A percentile compares a stretch with the other conserved stretches of the same genome.
Conservation (phyloP, 306 rosid genomes). For the Luffa aegyptiaca region DNA sequence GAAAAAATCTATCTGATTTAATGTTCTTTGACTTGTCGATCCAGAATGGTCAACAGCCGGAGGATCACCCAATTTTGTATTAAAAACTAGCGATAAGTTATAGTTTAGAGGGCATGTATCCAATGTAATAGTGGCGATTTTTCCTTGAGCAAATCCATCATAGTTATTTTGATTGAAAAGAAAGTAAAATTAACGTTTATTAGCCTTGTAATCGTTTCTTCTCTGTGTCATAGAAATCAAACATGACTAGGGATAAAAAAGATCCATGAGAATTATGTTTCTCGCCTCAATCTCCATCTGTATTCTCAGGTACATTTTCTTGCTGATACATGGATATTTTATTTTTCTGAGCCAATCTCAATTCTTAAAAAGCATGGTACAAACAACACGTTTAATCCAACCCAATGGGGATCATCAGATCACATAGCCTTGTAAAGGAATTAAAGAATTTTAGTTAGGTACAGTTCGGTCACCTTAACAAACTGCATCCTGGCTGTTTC, state of each 20-base stretch:
- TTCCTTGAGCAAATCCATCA: neutral
- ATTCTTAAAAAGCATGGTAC: neutral
- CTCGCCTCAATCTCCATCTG: too few relatives aligned
- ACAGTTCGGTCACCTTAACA: too few relatives aligned
- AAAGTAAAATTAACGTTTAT: neutral
- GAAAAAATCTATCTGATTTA: constrained; percentile 21
- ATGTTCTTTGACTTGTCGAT: neutral
- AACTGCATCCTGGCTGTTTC: too few relatives aligned
- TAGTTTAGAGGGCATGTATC: neutral
- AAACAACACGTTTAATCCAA: too few relatives aligned
- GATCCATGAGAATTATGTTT: too few relatives aligned
- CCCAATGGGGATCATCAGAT: too few relatives aligned
- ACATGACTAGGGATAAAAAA: neutral
- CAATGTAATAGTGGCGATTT: neutral
- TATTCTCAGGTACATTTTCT: neutral
- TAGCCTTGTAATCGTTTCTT: neutral
- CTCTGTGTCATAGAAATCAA: neutral
- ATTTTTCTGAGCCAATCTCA: neutral
- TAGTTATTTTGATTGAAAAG: neutral
- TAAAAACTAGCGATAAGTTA: neutral
- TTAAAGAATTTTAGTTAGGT: too few relatives aligned
- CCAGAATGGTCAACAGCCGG: neutral
- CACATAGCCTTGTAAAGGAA: too few relatives aligned
- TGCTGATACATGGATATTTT: neutral
- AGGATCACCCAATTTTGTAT: neutral